Conservation (phyloP, 768 basidiomycete genomes). For the Paxillus ammoniavirescens region DNA sequence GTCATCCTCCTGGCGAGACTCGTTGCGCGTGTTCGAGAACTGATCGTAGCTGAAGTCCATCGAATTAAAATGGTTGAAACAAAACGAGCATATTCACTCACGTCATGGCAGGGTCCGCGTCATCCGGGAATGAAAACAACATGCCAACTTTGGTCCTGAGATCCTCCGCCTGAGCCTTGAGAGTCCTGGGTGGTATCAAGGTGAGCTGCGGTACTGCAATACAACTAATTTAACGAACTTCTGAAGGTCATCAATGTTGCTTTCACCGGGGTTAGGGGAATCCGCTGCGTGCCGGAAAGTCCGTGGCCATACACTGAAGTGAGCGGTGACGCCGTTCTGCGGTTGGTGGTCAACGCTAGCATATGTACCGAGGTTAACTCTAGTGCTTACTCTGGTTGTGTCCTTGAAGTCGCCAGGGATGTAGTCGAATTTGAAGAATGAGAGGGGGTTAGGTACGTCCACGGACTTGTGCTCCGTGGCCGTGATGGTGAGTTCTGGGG, state of each 20-base stretch:
- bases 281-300: conserved; percentile 19
- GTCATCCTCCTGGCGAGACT: conserved; percentile 16
- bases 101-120: conserved; percentile 10
- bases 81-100: background rate
- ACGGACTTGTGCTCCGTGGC: conserved; percentile 2
- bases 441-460: conserved; percentile 19
- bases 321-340: conserved; percentile 13
- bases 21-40: conserved; percentile 24
- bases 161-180: conserved; percentile 14
- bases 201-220: background rate
- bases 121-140: conserved; percentile 19
- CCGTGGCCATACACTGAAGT: conserved; percentile 17
- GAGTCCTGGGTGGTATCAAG: conserved; percentile 3
- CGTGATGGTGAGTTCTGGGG: conserved; percentile 10
- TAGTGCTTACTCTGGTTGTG: conserved; percentile 4
- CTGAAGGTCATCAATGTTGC: conserved; percentile 12
- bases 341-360: background rate
- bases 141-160: conserved; percentile 17
- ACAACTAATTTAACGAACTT: conserved; percentile 5
- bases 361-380: background rate
- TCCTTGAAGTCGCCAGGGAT: conserved; percentile 21
- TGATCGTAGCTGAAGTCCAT: conserved; percentile 23
- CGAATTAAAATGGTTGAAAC: background rate
- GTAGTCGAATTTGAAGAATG: conserved; percentile 12
- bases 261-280: conserved; percentile 10